Conservation (phyloP, 1,284 basidiomycete species). For the Sanghuangporus sanghuang region DNA sequence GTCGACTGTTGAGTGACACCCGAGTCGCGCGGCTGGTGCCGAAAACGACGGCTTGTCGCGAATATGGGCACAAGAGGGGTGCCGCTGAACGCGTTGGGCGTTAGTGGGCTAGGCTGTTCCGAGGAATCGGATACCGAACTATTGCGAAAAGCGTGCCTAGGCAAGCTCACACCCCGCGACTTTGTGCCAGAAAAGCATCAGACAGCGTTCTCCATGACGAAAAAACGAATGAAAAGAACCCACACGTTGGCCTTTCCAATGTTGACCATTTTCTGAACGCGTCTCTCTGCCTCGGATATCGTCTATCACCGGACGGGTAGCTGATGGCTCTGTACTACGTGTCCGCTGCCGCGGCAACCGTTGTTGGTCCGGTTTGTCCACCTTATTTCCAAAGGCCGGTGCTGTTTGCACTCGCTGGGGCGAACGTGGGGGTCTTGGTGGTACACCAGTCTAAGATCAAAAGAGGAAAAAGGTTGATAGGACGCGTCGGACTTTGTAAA, state of each 20-base stretch:
- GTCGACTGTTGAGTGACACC: constrained; percentile 47
- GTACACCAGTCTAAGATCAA: constrained; percentile 5
- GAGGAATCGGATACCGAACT: constrained; percentile 29
- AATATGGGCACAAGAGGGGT: constrained; percentile 23
- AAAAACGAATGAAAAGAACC: neutral
- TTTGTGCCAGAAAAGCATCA: neutral
- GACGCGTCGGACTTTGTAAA: neutral
- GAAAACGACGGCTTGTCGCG: constrained; percentile 20
- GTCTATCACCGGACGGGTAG: constrained; percentile 6
- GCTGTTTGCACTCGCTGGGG: constrained; percentile 5
- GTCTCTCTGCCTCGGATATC: constrained; percentile 13
- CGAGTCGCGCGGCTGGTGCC: constrained; percentile 40
- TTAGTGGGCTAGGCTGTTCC: constrained; percentile 31
- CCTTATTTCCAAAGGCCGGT: neutral
- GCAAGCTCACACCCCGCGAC: constrained; percentile 32
- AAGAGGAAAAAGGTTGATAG: constrained; percentile 3
- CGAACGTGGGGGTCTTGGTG: constrained; percentile 13
- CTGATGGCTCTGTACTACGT: constrained; percentile 4
- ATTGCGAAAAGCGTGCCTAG: constrained; percentile 29
- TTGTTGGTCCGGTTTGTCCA: neutral
- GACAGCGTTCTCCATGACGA: neutral
- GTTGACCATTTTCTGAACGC: constrained; percentile 14
- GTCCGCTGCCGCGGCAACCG: constrained; percentile 8
- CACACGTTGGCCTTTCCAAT: constrained; percentile 9
- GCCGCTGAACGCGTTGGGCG: constrained; percentile 26